Evolutionary conservation across 257 asterid species (phyloP), one percentile per base, ranked within the genome.

Genomic region (Buddleja alternifolia): DNA sequence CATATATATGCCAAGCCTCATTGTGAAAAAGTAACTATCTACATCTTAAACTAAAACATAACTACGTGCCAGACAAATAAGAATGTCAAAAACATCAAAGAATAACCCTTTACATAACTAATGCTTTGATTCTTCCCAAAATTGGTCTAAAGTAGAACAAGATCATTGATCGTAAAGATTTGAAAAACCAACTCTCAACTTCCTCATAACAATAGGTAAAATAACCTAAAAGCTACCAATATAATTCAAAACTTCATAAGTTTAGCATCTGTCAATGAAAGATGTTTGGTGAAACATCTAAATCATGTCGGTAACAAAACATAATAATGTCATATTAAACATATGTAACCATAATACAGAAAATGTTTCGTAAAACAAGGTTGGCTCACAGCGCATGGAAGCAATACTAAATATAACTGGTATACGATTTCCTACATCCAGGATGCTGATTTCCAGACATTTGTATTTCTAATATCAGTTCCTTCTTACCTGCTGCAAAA

Each of bases 401-500:
- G 69, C 46, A 68, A 63, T 24, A 32, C n/a, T 10, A 16, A 23
- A 60, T 53, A 24, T 17, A 56, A 54, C 53, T 53, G 25, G 41
- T 40, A 63, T 5, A 23, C 15, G 48, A 20, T 56, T 63, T 47
- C 40, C 23, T 37, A 48, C 55, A 48, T 17, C 44, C 10, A 12
- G n/a, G 29, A 53, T 44, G 32, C 51, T 17, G 34, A 41, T 19
- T 60, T 40, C 8, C 12, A 47, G 59, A 67, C 23, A 58, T 64
- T 45, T 17, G 53, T 48, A 45, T 63, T 63, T 73, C 69, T 59
- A 65, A 1, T 16, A 45, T 65, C 62, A 45, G 41, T 12, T 25
- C 41, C 3, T 16, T 3, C 34, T 45, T 24, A 16, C 2, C 44
- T 15, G 69, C 69, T n/a, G 36, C 23, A 71, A 34, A 12, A 16